phyloP scores from a whole-genome alignment of 2,329 filamentous ascomycete species.

The Dactylella cylindrospora region DNA sequence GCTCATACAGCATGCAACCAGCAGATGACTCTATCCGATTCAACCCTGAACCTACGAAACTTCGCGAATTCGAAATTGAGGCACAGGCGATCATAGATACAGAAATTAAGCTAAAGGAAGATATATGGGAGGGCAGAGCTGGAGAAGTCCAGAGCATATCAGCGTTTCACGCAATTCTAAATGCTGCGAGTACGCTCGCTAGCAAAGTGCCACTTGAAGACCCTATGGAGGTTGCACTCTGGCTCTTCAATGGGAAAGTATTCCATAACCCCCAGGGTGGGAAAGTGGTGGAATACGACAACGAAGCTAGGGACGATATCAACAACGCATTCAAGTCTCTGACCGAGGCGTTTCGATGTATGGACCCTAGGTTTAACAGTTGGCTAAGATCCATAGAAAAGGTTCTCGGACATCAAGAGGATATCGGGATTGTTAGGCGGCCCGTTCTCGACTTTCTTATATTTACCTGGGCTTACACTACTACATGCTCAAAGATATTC shows the following conservation, averaged over 20 bases:
- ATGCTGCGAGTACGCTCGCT: background rate
- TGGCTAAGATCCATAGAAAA: background rate
- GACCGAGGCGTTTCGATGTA: background rate
- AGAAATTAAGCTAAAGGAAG: conserved; percentile 2
- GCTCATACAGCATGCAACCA: no score
- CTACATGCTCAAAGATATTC: conserved; percentile 1
- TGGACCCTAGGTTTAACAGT: background rate
- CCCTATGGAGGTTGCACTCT: background rate
- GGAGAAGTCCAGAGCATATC: background rate
- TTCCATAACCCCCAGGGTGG: no score
- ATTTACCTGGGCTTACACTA: conserved; percentile 12
- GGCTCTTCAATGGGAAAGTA: conserved; percentile 7
- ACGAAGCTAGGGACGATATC: conserved; percentile 12
- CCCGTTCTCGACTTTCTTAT: conserved; percentile 1
- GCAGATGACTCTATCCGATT: no score
- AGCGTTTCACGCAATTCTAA: background rate
- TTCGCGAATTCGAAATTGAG: conserved; percentile 11
- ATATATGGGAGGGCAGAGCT: conserved; percentile 2
- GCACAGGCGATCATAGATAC: conserved; percentile 14
- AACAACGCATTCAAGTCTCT: conserved; percentile 5
- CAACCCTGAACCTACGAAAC: no score
- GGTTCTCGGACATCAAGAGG: background rate
- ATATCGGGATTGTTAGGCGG: conserved; percentile 1
- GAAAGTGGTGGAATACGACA: conserved; percentile 7
- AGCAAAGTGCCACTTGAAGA: background rate